Evolutionary conservation across 192 early-diverging fungal species (phyloP).

Genomic region (Umbelopsis sp.): DNA sequence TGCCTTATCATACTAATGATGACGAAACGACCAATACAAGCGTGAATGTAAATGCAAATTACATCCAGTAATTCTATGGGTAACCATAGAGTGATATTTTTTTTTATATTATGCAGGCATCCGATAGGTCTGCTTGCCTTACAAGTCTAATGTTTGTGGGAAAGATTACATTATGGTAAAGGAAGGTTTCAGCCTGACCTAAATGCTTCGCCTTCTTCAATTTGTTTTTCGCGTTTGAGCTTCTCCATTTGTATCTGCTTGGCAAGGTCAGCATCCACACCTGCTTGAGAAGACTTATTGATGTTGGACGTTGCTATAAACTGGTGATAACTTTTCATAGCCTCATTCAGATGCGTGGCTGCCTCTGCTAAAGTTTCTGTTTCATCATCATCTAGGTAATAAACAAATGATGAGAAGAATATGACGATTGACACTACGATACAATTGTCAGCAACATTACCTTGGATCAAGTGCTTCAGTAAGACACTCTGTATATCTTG

Average conservation of each 20-base stretch:
- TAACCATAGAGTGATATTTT: too few relatives aligned
- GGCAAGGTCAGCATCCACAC: neutral
- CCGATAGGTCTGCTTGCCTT: too few relatives aligned
- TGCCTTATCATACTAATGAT: neutral
- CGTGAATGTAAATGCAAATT: too few relatives aligned
- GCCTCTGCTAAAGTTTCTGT: neutral
- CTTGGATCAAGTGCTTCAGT: conserved; percentile 7
- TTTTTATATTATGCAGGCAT: too few relatives aligned
- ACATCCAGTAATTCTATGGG: too few relatives aligned
- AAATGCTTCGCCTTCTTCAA: conserved; percentile 1
- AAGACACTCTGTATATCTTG: conserved; percentile 1
- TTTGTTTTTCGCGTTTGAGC: conserved; percentile 15
- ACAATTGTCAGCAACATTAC: neutral
- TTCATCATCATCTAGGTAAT: neutral
- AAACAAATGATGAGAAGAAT: neutral
- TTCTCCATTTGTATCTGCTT: conserved; percentile 1
- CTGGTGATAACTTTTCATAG: conserved; percentile 9
- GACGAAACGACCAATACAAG: neutral
- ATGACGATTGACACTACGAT: neutral
- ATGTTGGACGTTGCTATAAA: neutral
- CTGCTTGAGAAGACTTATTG: neutral
- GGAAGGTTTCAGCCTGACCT: neutral
- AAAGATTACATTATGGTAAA: too few relatives aligned
- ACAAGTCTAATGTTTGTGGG: too few relatives aligned
- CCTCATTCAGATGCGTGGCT: neutral